Conservation (phyloP, 2,329 filamentous ascomycete genomes). For the Talaromyces sp. region DNA sequence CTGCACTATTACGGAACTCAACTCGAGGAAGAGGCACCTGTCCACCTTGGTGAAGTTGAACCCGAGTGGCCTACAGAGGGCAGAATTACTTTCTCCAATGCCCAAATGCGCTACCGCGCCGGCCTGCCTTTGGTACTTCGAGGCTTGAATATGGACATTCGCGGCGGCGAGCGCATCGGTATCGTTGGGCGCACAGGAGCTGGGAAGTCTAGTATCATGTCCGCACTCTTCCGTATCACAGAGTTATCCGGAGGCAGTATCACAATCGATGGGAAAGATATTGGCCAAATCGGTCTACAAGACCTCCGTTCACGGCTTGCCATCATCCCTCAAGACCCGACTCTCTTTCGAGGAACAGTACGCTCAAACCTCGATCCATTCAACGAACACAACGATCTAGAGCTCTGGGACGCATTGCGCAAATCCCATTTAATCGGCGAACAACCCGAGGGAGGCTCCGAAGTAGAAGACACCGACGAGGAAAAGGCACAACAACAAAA, state of each 20-base stretch:
- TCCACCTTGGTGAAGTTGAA: slow-evolving; percentile 70
- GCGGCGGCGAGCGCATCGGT: slow-evolving; percentile 49
- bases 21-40: slow-evolving; percentile 84
- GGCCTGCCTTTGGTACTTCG: slow-evolving; percentile 71
- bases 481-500: slow-evolving; percentile 4
- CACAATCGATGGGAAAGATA: slow-evolving; percentile 46
- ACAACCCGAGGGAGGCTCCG: slow-evolving; percentile 41
- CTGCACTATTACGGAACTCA: slow-evolving; percentile 84
- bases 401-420: slow-evolving; percentile 49
- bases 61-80: slow-evolving; percentile 82
- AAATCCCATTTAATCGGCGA: slow-evolving; percentile 49
- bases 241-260: slow-evolving; percentile 44
- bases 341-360: slow-evolving; percentile 46
- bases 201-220: slow-evolving; percentile 50
- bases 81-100: slow-evolving; percentile 72
- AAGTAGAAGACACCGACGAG: slow-evolving; percentile 26
- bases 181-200: slow-evolving; percentile 49
- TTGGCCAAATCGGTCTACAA: slow-evolving; percentile 41
- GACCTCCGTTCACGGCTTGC: slow-evolving; percentile 45
- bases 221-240: slow-evolving; percentile 45
- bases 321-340: slow-evolving; percentile 49
- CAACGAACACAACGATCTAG: slow-evolving; percentile 46
- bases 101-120: slow-evolving; percentile 74
- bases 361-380: slow-evolving; percentile 49
- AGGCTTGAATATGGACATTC: slow-evolving; percentile 55